phyloP scores from a whole-genome alignment of 768 basidiomycete species.

The Tricholomella constricta region DNA sequence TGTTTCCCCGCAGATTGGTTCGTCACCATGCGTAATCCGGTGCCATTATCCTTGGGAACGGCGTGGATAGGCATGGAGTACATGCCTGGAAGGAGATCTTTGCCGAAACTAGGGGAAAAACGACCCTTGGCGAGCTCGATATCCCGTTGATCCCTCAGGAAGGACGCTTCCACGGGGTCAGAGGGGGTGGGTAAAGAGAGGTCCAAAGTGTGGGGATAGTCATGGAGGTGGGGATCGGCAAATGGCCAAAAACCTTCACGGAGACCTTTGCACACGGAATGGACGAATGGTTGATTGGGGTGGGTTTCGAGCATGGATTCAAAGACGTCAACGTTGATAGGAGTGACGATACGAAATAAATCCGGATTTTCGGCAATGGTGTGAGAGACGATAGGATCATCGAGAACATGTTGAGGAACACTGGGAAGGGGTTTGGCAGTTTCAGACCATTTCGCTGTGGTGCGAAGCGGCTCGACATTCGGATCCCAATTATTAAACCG shows the following conservation, averaged over 20 bases:
- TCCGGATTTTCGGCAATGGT: too few species aligned
- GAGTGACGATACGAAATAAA: too few species aligned
- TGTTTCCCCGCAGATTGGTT: slow-evolving; percentile 38
- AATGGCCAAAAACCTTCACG: slow-evolving; percentile 2
- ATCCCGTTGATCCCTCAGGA: slow-evolving; percentile 22
- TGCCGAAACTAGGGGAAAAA: slow-evolving; percentile 34
- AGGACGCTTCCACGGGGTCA: not conserved
- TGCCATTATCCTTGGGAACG: slow-evolving; percentile 36
- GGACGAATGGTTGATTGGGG: not conserved
- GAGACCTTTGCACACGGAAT: not conserved
- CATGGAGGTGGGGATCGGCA: not conserved
- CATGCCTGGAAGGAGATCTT: slow-evolving; percentile 44
- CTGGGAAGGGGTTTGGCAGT: too few species aligned
- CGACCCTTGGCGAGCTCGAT: slow-evolving; percentile 22
- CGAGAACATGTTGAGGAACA: too few species aligned
- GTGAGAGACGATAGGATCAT: too few species aligned
- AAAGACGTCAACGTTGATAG: too few species aligned
- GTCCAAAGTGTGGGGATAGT: not conserved
- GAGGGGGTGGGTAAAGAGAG: not conserved
- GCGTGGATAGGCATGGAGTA: slow-evolving; percentile 37
- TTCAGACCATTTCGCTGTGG: too few species aligned
- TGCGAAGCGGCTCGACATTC: too few species aligned
- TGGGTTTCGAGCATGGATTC: not conserved
- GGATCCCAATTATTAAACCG: too few species aligned
- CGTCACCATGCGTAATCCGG: slow-evolving; percentile 37